Base-by-base conservation (phyloP, 176 grass and related monocot genomes). In the Zea luxurians region DNA sequence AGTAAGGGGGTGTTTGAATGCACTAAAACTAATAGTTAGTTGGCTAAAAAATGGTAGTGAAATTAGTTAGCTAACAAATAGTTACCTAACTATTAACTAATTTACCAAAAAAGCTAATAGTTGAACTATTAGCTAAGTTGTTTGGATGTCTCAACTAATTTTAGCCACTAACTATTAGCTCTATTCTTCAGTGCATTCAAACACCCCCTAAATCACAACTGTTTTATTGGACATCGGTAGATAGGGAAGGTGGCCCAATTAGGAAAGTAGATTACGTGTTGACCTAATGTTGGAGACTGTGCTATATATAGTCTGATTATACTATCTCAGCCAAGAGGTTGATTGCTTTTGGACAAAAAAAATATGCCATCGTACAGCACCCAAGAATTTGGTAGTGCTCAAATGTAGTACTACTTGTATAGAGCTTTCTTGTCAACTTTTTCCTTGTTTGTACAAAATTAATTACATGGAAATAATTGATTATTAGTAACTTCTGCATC, bases 401-500 rank as follows among this genome's bases (percentile, higher is more conserved):
- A 52, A 37, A 74, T 53, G 43, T 10, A 20, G 43, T 10, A 20
- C 36, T 13, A 70, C 37, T 57, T 37, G 18, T 70, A 42, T 69
- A 52, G 15, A 68, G 64, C 35, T 79, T 34, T 40, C 65, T 73
- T 41, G 16, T 68, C 44, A 60, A 60, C n/a, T 40, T 17, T 82
- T 11, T 40, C 41, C 6, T 37, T 66, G 52, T 83, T 82, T 71
- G 74, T 72, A 74, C 68, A 67, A 21, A 73, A 6, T 67, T 53
- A 88, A 88, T 80, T 57, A 60, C 40, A 80, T 80, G 82, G 58
- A 52, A 76, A 49, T 8, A 70, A 20, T 20, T 18, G 54, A 3
- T 20, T 58, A 48, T 64, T 44, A 20, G 42, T 8, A 69, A 37
- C 53, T 74, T 71, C 18, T 58, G 38, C 66, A 48, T 82, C 73